phyloP scores from a whole-genome alignment of 2,329 filamentous ascomycete genomes.

The Colletotrichum incanum region DNA sequence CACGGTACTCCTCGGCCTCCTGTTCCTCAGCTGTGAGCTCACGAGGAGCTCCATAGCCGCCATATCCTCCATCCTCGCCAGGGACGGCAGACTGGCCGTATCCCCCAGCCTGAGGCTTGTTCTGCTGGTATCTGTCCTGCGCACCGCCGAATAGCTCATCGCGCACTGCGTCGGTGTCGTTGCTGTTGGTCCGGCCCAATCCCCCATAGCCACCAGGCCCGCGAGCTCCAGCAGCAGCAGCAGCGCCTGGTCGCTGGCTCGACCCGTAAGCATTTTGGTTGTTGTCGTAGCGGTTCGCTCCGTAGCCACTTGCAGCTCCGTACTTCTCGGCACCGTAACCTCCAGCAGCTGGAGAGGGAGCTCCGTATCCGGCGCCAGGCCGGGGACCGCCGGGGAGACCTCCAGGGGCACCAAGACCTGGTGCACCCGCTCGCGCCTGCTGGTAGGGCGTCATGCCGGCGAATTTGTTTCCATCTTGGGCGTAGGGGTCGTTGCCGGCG shows the following conservation, averaged over 20 bases:
- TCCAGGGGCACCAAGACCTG: conserved; percentile 50
- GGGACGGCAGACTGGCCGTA: conserved; percentile 43
- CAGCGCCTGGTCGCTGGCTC: conserved; percentile 48
- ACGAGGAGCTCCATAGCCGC: conserved; percentile 77
- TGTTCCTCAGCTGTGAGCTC: conserved; percentile 87
- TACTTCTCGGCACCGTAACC: conserved; percentile 71
- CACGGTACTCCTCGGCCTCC: conserved; percentile 80
- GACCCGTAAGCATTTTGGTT: conserved; percentile 50
- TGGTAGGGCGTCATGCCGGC: conserved; percentile 58
- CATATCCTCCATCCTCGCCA: conserved; percentile 52
- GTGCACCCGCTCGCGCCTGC: conserved; percentile 48
- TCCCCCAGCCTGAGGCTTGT: conserved; percentile 44
- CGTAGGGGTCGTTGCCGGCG: conserved; percentile 66
- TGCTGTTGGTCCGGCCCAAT: conserved; percentile 64
- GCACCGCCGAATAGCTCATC: conserved; percentile 76
- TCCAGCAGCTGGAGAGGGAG: conserved; percentile 49
- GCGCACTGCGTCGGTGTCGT: conserved; percentile 67
- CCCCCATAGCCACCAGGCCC: conserved; percentile 75
- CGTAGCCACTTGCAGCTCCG: conserved; percentile 67
- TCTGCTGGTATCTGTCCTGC: conserved; percentile 63
- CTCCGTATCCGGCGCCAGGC: conserved; percentile 46
- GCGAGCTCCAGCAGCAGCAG: conserved; percentile 51
- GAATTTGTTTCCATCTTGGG: conserved; percentile 61
- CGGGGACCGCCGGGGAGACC: conserved; percentile 56
- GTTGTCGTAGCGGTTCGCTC: conserved; percentile 67